phyloP scores from a whole-genome alignment of 306 rosid species.

The Cucumis hystrix region DNA sequence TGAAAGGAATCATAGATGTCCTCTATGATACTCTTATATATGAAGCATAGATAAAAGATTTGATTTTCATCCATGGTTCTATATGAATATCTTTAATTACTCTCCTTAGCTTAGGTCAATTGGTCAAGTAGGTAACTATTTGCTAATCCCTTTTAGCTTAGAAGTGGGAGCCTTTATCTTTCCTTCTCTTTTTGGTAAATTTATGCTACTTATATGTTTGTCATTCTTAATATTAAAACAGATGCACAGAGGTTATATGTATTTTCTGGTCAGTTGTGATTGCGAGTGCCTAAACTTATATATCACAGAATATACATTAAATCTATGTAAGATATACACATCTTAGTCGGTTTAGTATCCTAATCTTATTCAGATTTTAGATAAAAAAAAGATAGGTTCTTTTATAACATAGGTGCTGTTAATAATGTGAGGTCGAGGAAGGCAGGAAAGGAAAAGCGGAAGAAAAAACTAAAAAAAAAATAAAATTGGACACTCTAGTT shows the following conservation, averaged over 20 bases:
- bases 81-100: not conserved
- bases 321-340: not conserved
- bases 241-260: not conserved
- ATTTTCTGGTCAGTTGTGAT: not conserved
- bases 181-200: not conserved
- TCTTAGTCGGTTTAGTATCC: not conserved
- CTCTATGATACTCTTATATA: not conserved
- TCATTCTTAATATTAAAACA: not conserved
- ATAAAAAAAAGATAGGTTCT: not conserved
- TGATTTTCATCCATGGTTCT: not conserved
- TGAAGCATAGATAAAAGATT: not conserved
- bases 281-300: not conserved
- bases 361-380: not conserved
- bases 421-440: no score
- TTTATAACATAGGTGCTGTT: not conserved
- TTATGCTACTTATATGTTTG: not conserved
- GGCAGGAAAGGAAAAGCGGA: no score
- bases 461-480: no score
- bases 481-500: no score
- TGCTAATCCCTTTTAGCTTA: not conserved
- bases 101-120: not conserved
- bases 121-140: not conserved
- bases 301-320: not conserved
- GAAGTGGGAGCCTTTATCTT: not conserved
- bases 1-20: not conserved